Evolutionary conservation across 1,284 basidiomycete species (phyloP).

Genomic region (Peniophora sp.): DNA sequence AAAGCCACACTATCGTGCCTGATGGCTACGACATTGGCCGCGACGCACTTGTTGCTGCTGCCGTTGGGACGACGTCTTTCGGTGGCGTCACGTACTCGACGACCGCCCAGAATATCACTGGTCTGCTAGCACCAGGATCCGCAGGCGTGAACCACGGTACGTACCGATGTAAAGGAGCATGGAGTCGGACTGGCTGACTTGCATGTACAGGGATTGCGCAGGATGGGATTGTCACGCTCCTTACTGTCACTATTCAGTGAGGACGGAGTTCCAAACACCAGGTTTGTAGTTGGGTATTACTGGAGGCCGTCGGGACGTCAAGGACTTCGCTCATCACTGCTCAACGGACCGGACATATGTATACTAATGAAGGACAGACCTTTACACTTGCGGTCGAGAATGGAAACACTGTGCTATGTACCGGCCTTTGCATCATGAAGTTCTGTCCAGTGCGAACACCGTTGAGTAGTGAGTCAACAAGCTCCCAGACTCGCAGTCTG

Average conservation of each 20-base stretch:
- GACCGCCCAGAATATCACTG: conserved; percentile 34
- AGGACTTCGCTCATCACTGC: no score
- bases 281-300: no score
- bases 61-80: conserved; percentile 34
- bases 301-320: no score
- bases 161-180: conserved; percentile 2
- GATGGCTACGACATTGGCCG: conserved; percentile 53
- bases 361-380: no score
- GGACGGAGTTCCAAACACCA: no score
- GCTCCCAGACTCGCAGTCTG: no score
- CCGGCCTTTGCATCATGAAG: no score
- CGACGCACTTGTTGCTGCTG: conserved; percentile 33
- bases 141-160: conserved; percentile 39
- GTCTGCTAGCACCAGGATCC: conserved; percentile 43
- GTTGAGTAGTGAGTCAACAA: no score
- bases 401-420: no score
- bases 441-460: no score
- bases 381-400: no score
- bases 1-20: conserved; percentile 42
- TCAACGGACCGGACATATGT: no score
- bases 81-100: conserved; percentile 43
- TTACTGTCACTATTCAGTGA: conserved; percentile 32
- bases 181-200: neutral
- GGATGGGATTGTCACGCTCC: conserved; percentile 36
- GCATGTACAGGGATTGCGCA: conserved; percentile 30